These are phyloP conservation scores for Jaenimonas drosophilae DNA, from an alignment of 208 protist species.

Conservation along the genomic window DNA sequence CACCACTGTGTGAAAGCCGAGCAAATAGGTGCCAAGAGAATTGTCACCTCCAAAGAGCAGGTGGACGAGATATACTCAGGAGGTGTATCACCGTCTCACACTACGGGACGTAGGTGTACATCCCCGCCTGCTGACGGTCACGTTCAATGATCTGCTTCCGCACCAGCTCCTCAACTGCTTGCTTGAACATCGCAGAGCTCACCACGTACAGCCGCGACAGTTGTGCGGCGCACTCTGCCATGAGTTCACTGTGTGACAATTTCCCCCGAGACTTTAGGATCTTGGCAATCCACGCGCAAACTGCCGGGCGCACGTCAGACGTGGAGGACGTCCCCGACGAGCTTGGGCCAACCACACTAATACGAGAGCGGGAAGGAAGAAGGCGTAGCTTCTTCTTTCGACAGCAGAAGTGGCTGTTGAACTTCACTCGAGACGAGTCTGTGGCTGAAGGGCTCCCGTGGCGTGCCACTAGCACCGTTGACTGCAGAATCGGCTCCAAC, in stretches of 20 bases:
- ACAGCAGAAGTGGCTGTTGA: conserved; percentile 62
- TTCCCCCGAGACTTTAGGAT: conserved; percentile 77
- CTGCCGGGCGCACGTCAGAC: no score
- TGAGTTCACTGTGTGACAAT: conserved; percentile 53
- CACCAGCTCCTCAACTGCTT: conserved; percentile 82
- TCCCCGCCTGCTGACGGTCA: conserved; percentile 26
- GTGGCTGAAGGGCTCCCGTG: no score
- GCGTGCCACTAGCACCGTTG: no score
- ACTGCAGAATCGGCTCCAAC: no score
- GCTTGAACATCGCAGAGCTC: no score
- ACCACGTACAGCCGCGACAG: no score
- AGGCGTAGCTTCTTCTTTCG: conserved; percentile 42
- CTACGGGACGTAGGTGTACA: conserved; percentile 70
- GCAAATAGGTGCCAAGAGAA: no score
- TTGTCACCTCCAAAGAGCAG: no score
- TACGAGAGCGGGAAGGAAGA: conserved; percentile 22
- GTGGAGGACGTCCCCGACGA: conserved; percentile 66
- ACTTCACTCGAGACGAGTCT: no score
- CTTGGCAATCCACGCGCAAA: conserved; percentile 77
- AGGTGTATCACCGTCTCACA: neutral
- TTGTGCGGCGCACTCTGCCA: conserved; percentile 75
- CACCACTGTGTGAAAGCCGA: no score
- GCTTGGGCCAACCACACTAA: conserved; percentile 24
- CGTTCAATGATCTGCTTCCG: conserved; percentile 73
- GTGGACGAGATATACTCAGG: no score